Conservation (phyloP, 768 basidiomycete species). For the Rossbeevera mucosa region DNA sequence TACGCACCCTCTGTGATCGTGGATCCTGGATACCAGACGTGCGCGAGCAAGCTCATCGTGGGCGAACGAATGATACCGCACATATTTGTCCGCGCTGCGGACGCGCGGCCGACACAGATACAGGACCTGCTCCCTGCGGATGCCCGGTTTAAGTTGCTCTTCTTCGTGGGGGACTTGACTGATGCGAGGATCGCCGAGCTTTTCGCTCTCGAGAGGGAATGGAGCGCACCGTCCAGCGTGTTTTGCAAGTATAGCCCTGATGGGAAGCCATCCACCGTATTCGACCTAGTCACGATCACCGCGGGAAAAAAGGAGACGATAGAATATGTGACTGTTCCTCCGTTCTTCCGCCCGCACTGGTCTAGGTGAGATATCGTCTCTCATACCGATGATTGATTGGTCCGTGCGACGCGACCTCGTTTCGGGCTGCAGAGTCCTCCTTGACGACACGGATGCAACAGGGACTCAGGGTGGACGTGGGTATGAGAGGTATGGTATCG, state of each 20-base stretch:
- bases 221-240: background rate
- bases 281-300: background rate
- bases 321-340: background rate
- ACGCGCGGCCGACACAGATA: background rate
- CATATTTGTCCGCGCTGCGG: background rate
- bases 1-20: constrained; percentile 36
- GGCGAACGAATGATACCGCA: constrained; percentile 38
- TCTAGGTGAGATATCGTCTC: constrained; percentile 29
- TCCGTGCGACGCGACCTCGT: background rate
- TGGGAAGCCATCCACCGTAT: background rate
- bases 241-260: background rate
- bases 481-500: constrained; percentile 35
- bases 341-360: constrained; percentile 32
- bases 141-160: background rate
- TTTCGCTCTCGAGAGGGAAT: background rate
- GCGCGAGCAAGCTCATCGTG: constrained; percentile 31
- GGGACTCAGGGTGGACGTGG: constrained; percentile 29
- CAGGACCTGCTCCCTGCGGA: background rate
- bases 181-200: background rate
- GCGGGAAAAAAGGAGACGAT: background rate
- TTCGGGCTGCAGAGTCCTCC: constrained; percentile 27
- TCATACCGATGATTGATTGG: background rate
- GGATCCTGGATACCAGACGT: constrained; percentile 26
- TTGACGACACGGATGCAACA: constrained; percentile 35
- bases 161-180: background rate